These are phyloP conservation scores for Coemansia sp. DNA, from an alignment of 192 early-diverging fungal species.

Conservation along the genomic window DNA sequence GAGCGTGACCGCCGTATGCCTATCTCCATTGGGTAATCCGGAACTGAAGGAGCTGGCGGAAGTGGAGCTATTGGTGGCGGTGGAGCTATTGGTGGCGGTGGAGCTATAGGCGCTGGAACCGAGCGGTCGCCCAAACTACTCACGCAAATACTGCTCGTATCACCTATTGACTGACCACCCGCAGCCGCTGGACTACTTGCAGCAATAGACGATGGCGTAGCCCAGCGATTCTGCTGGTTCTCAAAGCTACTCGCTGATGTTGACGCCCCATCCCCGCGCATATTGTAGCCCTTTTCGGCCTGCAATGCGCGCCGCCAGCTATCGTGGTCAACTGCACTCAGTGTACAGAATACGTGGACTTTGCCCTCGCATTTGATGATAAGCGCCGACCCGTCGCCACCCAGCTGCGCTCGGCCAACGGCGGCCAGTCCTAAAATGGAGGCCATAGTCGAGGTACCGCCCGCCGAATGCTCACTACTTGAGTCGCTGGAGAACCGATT, in stretches of 20 bases:
- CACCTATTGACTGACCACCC: neutral
- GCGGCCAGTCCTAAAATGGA: neutral
- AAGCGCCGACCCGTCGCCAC: slow-evolving; percentile 32
- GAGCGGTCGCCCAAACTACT: neutral
- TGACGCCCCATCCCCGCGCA: neutral
- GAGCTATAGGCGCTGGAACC: neutral
- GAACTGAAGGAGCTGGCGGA: neutral
- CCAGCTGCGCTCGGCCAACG: slow-evolving; percentile 18
- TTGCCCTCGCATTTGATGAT: slow-evolving; percentile 24
- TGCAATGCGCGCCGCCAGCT: slow-evolving; percentile 30
- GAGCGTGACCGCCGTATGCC: slow-evolving; percentile 25
- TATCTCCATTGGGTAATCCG: neutral
- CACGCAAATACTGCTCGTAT: neutral
- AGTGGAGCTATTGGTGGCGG: neutral
- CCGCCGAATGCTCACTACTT: slow-evolving; percentile 2
- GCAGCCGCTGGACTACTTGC: neutral
- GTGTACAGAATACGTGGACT: slow-evolving; percentile 41
- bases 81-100: neutral
- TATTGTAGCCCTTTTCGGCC: slow-evolving; percentile 12
- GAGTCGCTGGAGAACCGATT: neutral
- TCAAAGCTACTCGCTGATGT: slow-evolving; percentile 8
- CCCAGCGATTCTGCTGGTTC: neutral
- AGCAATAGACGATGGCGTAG: neutral
- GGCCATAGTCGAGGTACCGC: neutral
- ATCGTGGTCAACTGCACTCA: slow-evolving; percentile 33